Evolutionary conservation across 140 eudicot species (phyloP), one percentile per base, ranked within the genome.

Genomic region (Bidens hawaiensis): DNA sequence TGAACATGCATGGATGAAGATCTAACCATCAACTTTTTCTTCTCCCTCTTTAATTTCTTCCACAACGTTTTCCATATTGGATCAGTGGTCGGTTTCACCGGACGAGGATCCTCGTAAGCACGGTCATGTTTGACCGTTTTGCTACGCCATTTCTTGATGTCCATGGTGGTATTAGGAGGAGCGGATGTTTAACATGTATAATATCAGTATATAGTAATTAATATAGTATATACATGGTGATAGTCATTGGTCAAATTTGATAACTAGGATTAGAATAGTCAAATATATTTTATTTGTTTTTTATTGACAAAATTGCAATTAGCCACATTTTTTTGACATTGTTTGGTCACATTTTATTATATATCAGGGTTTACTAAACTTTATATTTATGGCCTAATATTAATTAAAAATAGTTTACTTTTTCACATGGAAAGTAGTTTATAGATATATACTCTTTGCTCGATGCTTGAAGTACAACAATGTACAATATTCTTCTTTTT

Each of bases 41-140:
- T 81, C 65, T 77, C 81, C 12, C 30, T 73, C 66, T 68, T 65
- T 3, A 81, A 14, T 58, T 61, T 81, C 62, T 57, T 77, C 87
- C 83, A 81, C n/a, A 77, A 25, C 13, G 66, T 24, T 62, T 70
- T 79, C 81, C 79, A 72, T 63, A 30, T n/a, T 14, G 33, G 18
- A 5, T 30, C 36, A 38, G 41, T 27, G 59, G 58, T 19, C 2
- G 65, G 13, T 42, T 50, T 36, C 40, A 6, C 7, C 16, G 47
- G 11, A 18, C 28, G 33, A 19, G 40, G 18, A 8, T 10, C 40
- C 52, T 21, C 54, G 63, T 38, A 41, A 27, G 18, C 21, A 18
- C 31, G 24, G 16, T 50, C 62, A 1, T 50, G 48, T 49, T 68
- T 50, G 24, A 59, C 53, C 17, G 59, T 21, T 59, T 52, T 74